phyloP scores from a whole-genome alignment of 2,329 filamentous ascomycete genomes.

The Cercospora nicotianae region DNA sequence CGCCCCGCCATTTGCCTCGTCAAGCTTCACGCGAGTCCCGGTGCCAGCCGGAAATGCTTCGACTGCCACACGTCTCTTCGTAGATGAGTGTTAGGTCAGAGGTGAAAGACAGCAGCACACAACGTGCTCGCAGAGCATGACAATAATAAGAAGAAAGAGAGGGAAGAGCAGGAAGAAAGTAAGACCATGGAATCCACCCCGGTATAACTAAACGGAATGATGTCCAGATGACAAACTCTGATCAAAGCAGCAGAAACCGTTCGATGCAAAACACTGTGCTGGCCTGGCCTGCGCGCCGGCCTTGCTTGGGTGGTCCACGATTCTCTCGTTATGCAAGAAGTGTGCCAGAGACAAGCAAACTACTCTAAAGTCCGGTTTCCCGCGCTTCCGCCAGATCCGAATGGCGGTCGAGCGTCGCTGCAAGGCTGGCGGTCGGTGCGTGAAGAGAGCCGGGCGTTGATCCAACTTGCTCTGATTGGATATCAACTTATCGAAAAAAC shows the following conservation, averaged over 20 bases:
- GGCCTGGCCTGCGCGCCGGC: neutral
- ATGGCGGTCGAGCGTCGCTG: neutral
- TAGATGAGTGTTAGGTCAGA: too few species aligned
- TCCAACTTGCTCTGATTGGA: neutral
- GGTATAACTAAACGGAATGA: constrained; percentile 1
- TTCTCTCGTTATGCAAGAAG: neutral
- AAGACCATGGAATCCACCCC: neutral
- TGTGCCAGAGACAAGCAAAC: neutral
- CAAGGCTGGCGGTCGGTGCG: constrained; percentile 7
- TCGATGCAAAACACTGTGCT: neutral
- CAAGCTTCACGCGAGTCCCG: constrained; percentile 8
- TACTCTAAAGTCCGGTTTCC: constrained; percentile 5
- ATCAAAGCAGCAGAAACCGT: neutral
- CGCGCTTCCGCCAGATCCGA: constrained; percentile 10
- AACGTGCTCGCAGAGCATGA: neutral
- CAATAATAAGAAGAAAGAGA: neutral
- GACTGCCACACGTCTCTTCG: neutral
- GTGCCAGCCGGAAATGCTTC: constrained; percentile 3
- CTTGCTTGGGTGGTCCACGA: constrained; percentile 1
- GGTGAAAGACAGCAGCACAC: neutral
- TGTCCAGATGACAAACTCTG: constrained; percentile 5
- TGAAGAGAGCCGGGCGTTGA: neutral
- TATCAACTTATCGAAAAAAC: neutral
- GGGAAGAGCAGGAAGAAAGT: neutral
- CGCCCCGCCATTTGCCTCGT: constrained; percentile 9